Evolutionary conservation across 306 rosid genomes (phyloP).

Genomic region (Cotoneaster glaucophyllus): DNA sequence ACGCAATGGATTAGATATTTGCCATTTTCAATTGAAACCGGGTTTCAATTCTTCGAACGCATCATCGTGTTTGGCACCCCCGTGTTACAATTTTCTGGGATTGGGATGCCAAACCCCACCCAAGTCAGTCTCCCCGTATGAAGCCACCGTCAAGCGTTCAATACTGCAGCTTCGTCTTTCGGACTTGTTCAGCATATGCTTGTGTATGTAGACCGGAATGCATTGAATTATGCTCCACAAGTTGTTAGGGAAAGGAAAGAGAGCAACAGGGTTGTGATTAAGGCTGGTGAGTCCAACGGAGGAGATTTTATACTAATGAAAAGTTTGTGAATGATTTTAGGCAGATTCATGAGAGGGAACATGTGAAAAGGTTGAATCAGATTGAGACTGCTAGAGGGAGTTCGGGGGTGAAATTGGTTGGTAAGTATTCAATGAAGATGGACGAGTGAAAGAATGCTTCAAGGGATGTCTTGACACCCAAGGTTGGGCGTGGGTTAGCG

Average conservation of each 20-base stretch:
- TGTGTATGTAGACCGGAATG: conserved; percentile 59
- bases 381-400: conserved; percentile 70
- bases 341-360: conserved; percentile 59
- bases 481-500: conserved; percentile 51
- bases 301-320: conserved; percentile 59
- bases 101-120: conserved; percentile 70
- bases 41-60: conserved; percentile 4
- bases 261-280: conserved; percentile 49
- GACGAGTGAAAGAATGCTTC: conserved; percentile 68
- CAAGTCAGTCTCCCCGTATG: conserved; percentile 50
- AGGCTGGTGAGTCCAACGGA: conserved; percentile 41
- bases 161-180: conserved; percentile 52
- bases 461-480: conserved; percentile 49
- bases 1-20: conserved; percentile 13
- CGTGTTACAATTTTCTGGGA: conserved; percentile 84
- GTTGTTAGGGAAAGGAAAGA: conserved; percentile 45
- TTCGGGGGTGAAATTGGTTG: conserved; percentile 64
- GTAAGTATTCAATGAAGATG: conserved; percentile 79
- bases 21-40: conserved; percentile 22
- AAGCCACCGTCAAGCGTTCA: conserved; percentile 59
- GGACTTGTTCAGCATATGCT: conserved; percentile 58
- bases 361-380: conserved; percentile 55
- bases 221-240: conserved; percentile 48
- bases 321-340: conserved; percentile 71
- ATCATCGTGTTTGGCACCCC: conserved; percentile 6